phyloP scores from a whole-genome alignment of 2,329 filamentous ascomycete genomes.

The Aspergillus sp. region DNA sequence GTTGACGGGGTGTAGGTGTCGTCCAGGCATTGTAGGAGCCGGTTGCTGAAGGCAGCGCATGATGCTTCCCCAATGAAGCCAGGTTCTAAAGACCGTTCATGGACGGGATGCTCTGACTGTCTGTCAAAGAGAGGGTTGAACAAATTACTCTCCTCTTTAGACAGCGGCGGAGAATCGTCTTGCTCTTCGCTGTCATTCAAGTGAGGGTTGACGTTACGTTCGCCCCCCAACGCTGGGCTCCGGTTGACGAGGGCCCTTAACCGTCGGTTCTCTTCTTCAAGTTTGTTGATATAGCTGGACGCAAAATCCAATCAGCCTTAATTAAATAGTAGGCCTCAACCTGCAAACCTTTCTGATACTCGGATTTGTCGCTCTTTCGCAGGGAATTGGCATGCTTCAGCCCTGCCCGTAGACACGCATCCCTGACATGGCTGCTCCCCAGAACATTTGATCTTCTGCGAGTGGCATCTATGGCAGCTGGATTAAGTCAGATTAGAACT shows the following conservation, averaged over 20 bases:
- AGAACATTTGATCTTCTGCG: conserved; percentile 8
- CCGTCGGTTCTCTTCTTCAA: conserved; percentile 5
- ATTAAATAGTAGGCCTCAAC: neutral
- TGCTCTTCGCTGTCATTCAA: neutral
- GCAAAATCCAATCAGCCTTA: neutral
- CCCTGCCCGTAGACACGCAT: neutral
- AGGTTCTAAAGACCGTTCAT: conserved; percentile 7
- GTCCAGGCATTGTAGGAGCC: conserved; percentile 9
- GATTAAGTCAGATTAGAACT: neutral
- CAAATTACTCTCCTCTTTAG: conserved; percentile 10
- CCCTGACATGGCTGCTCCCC: conserved; percentile 2
- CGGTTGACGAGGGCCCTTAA: neutral
- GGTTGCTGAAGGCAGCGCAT: conserved; percentile 12
- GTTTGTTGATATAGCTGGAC: conserved; percentile 4
- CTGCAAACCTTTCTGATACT: conserved; percentile 1
- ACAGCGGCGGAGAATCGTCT: conserved; percentile 6
- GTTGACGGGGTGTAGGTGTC: conserved; percentile 9
- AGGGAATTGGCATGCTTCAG: conserved; percentile 7
- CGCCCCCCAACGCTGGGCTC: neutral
- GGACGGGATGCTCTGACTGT: conserved; percentile 1
- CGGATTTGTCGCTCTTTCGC: conserved; percentile 6
- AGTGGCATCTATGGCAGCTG: conserved; percentile 10
- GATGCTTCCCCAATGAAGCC: conserved; percentile 12
- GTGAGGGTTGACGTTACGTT: neutral
- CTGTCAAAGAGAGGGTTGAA: conserved; percentile 12